Percentiles rank a stretch among this genome's conserved stretches.
Evolutionary conservation across 495 filamentous ascomycete species (phyloP).

Genomic region (Daldinia decipiens): DNA sequence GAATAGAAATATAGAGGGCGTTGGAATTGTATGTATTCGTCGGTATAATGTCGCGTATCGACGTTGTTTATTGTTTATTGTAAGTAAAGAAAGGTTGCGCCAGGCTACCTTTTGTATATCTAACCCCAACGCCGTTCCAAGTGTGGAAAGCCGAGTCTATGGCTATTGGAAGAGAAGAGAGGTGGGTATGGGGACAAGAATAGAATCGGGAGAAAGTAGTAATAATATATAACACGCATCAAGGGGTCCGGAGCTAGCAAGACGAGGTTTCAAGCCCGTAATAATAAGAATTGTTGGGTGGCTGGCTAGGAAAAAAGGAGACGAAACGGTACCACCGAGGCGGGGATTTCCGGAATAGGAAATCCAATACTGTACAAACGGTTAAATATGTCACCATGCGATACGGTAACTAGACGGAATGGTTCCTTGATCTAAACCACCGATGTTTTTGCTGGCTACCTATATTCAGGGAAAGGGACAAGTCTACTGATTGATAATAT

Average conservation of each 20-base stretch:
- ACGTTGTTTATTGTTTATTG: conserved; percentile 4
- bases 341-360: conserved; percentile 37
- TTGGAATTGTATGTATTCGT: background rate
- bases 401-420: conserved; percentile 20
- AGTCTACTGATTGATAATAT: too few species aligned
- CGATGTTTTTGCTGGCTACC: too few species aligned
- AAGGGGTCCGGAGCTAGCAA: conserved; percentile 25
- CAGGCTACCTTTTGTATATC: conserved; percentile 33
- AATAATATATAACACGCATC: conserved; percentile 37
- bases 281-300: conserved; percentile 38
- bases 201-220: conserved; percentile 23
- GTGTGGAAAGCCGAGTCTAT: conserved; percentile 24
- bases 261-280: conserved; percentile 12
- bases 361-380: conserved; percentile 32
- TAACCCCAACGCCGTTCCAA: conserved; percentile 33
- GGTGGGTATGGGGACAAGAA: conserved; percentile 27
- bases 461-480: too few species aligned
- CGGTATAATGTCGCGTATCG: conserved; percentile 7
- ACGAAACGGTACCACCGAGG: conserved; percentile 15
- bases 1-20: background rate
- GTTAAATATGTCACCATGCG: background rate
- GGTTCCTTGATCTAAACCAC: background rate
- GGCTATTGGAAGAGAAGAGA: conserved; percentile 26
- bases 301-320: conserved; percentile 29
- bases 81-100: conserved; percentile 27